Conservation (phyloP, 495 filamentous ascomycete genomes). For the Tuber microsphaerosporum region DNA sequence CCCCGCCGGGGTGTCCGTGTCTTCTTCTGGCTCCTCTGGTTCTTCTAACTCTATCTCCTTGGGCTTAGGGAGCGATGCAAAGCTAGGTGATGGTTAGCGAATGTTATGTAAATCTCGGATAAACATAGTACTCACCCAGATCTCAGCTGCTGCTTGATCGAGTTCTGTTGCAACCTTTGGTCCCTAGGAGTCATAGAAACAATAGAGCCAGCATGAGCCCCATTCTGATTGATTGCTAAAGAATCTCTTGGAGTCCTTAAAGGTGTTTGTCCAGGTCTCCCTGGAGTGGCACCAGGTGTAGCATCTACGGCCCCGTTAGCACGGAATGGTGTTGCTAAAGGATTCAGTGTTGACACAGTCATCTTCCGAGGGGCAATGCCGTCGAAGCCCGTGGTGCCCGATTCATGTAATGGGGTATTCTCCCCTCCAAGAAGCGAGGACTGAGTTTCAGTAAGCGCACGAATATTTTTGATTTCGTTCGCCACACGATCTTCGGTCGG, state of each 20-base stretch:
- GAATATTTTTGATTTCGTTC: constrained; percentile 93
- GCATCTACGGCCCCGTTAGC: constrained; percentile 61
- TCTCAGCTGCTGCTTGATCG: constrained; percentile 62
- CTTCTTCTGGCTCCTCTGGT: constrained; percentile 65
- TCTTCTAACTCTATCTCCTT: constrained; percentile 85
- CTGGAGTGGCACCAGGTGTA: constrained; percentile 76
- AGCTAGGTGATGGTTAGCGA: constrained; percentile 57
- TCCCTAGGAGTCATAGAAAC: constrained; percentile 73
- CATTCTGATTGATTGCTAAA: constrained; percentile 71
- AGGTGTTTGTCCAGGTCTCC: constrained; percentile 81
- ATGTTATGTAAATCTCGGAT: constrained; percentile 79
- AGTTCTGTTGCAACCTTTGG: constrained; percentile 63
- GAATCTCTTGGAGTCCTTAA: constrained; percentile 85
- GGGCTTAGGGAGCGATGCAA: constrained; percentile 81
- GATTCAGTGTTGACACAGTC: constrained; percentile 81
- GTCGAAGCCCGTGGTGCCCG: constrained; percentile 79
- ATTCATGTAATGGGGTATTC: constrained; percentile 78
- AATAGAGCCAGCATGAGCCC: constrained; percentile 55
- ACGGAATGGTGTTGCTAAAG: constrained; percentile 84
- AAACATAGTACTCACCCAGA: constrained; percentile 55
- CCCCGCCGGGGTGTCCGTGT: constrained; percentile 48
- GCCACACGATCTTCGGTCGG: constrained; percentile 90
- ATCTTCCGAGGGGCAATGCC: constrained; percentile 74
- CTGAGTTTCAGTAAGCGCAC: constrained; percentile 85
- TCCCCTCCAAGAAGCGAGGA: constrained; percentile 93